Conservation (phyloP, 441 rosid genomes). For the Euphorbia schlechtendalii region DNA sequence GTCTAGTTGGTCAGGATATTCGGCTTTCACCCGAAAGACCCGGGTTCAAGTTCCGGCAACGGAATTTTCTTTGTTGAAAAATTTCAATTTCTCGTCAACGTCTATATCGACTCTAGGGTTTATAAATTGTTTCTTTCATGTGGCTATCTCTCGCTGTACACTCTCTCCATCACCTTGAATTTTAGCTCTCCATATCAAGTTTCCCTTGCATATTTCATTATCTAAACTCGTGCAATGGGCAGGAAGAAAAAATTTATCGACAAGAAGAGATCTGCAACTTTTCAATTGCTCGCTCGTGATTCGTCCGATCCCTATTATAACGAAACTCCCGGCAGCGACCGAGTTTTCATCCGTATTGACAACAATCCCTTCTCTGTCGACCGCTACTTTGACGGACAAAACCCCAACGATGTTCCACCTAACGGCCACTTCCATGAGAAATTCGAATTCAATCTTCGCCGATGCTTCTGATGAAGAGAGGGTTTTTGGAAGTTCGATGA, state of each 20-base stretch:
- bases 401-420: background rate
- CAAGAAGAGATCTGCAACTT: slow-evolving; percentile 76
- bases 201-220: background rate
- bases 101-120: too few species aligned
- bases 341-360: slow-evolving; percentile 75
- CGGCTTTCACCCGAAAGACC: too few species aligned
- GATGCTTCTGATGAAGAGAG: slow-evolving; percentile 44
- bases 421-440: slow-evolving; percentile 19
- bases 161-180: too few species aligned
- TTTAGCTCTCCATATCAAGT: too few species aligned
- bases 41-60: too few species aligned
- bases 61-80: too few species aligned
- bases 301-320: slow-evolving; percentile 56
- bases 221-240: slow-evolving; percentile 35
- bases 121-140: too few species aligned
- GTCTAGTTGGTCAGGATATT: too few species aligned
- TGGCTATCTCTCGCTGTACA: too few species aligned
- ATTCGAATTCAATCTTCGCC: slow-evolving; percentile 43
- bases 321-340: slow-evolving; percentile 51
- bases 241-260: slow-evolving; percentile 80
- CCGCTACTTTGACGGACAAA: slow-evolving; percentile 26
- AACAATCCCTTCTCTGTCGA: slow-evolving; percentile 35
- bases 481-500: slow-evolving; percentile 13
- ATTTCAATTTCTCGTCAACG: too few species aligned
- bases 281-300: slow-evolving; percentile 69